Conservation (phyloP, 257 asterid species). For the Ligustrum vulgare region DNA sequence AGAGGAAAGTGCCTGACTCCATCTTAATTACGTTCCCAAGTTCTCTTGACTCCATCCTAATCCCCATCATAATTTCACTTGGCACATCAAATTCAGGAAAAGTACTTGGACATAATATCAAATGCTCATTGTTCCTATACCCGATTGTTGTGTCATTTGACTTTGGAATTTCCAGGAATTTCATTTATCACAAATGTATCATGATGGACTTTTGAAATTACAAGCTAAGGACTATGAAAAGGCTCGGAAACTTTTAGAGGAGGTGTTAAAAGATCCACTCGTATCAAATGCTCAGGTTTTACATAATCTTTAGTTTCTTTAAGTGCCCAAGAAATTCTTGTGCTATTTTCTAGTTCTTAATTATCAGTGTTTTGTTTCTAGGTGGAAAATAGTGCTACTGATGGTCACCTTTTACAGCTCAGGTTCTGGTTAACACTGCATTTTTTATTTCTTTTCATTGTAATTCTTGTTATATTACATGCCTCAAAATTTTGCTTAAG, state of each 20-base stretch:
- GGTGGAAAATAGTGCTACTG: conserved; percentile 75
- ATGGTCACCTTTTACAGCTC: conserved; percentile 92
- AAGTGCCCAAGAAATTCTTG: conserved; percentile 16
- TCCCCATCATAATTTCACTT: neutral
- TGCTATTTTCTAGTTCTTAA: conserved; percentile 19
- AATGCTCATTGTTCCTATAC: neutral
- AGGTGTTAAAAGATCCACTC: conserved; percentile 84
- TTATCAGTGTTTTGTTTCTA: conserved; percentile 33
- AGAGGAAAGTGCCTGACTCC: neutral
- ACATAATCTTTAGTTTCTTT: conserved; percentile 17
- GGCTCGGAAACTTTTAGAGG: conserved; percentile 81
- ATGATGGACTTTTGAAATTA: conserved; percentile 79
- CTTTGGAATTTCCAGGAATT: conserved; percentile 60
- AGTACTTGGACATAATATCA: neutral
- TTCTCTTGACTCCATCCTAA: neutral
- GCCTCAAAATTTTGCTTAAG: neutral
- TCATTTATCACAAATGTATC: conserved; percentile 86
- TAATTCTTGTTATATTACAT: neutral
- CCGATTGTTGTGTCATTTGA: neutral
- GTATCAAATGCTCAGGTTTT: conserved; percentile 74
- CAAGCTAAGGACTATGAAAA: conserved; percentile 82
- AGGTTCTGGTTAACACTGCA: conserved; percentile 49
- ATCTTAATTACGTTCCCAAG: neutral
- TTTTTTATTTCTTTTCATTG: conserved; percentile 16
- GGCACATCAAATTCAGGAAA: neutral